Evolutionary conservation across 352 stramenopile genomes (phyloP), one percentile per base, ranked within the genome.

Genomic region (Globisporangium spinosum): DNA sequence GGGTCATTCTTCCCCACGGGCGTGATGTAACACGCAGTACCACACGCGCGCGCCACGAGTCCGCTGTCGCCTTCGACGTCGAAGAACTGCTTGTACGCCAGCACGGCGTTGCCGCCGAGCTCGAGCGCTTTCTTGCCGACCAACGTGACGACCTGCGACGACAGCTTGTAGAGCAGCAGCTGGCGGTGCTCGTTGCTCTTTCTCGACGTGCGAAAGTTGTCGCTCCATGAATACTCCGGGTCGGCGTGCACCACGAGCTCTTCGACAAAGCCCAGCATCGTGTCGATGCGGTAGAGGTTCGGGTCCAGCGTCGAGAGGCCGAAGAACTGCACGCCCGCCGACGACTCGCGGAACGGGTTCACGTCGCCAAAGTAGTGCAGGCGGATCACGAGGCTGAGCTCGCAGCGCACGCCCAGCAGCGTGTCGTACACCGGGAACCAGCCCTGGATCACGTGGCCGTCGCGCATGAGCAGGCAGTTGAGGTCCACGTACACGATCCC

Each of bases 361-460:
- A 98, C 89, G 68, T 99, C 95, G 20, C 95, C 96, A 81, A 99
- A 98, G 73, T 98, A 99, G 67, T 95, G 92, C 53, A 99, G 74
- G 34, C 98, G 98, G 38, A 99, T 93, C 23, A 97, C 94, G 22
- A 99, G 73, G 53, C 83, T 91, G 40, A 99, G 77, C 79, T 99
- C 95, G 58, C 97, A 98, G 32, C 96, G 88, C 43, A 99, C 94
- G 23, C 97, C 97, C 6, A 97, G 71, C 4, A 99, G 73, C 23
- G 97, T 99, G 81, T 99, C 97, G 75, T 99, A 99, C 9, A 99
- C 87, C 3, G 97, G 97, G 80, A 99, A 99, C 95, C 95, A 99
- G 35, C 97, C 97, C 70, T 98, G 94, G 69, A 99, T 97, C 49
- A 91, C 85, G 62, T 95, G 80, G 22, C 80, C 83, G 63, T 94